Evolutionary conservation across 345 rosid genomes (phyloP).

Genomic region (Sonneratia alba): DNA sequence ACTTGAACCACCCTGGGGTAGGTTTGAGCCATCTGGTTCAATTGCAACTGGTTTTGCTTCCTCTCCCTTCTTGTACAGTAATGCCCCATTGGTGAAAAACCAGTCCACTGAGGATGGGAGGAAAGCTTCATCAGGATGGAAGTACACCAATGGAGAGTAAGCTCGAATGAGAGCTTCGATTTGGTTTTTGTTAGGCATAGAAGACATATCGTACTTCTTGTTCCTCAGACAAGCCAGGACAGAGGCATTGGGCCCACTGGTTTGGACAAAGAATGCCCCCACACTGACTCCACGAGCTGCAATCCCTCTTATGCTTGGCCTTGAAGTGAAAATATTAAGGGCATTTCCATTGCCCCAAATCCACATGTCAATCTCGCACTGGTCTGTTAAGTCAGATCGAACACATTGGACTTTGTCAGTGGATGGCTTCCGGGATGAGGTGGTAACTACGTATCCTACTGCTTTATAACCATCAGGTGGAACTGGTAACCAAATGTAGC

Average conservation of each 20-base stretch:
- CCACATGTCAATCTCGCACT: constrained; percentile 9
- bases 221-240: constrained; percentile 16
- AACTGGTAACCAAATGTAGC: constrained; percentile 16
- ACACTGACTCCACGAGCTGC: constrained; percentile 5
- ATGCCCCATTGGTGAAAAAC: constrained; percentile 17
- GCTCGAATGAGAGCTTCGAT: constrained; percentile 8
- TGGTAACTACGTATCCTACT: constrained; percentile 17
- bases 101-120: constrained; percentile 17
- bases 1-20: constrained; percentile 16
- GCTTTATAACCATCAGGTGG: constrained; percentile 19
- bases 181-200: constrained; percentile 16
- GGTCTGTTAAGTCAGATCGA: constrained; percentile 17
- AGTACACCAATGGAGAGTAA: constrained; percentile 14
- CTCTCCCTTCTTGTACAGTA: constrained; percentile 14
- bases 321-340: constrained; percentile 5
- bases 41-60: constrained; percentile 12
- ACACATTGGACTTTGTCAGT: constrained; percentile 17
- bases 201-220: constrained; percentile 1
- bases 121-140: constrained; percentile 16
- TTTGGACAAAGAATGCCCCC: constrained; percentile 14
- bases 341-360: constrained; percentile 13
- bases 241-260: neutral
- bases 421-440: constrained; percentile 15
- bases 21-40: constrained; percentile 14
- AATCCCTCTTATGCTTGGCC: constrained; percentile 9